A percentile compares a stretch with the other conserved stretches of the same genome.
Conservation (phyloP, 208 protist species). For the Crithidia sp. region DNA sequence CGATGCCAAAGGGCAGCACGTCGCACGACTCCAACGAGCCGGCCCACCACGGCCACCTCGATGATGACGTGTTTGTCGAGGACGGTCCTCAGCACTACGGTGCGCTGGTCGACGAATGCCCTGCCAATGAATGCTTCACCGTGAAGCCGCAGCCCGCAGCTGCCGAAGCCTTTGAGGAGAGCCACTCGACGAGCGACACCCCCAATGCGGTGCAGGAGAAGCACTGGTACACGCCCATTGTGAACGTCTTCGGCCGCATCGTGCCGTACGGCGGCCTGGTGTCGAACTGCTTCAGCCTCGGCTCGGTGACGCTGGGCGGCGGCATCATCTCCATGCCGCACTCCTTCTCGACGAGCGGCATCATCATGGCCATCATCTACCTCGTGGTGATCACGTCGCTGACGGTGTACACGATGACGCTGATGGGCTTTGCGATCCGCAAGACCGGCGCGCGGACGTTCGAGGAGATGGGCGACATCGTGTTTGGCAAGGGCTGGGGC, state of each 20-base stretch:
- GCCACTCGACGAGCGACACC: conserved; percentile 13
- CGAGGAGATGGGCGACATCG: conserved; percentile 49
- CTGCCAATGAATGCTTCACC: background rate
- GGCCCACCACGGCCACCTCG: background rate
- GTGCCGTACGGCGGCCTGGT: conserved; percentile 72
- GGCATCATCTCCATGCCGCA: conserved; percentile 72
- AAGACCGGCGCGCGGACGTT: conserved; percentile 56
- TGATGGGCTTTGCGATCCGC: conserved; percentile 43
- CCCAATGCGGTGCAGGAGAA: conserved; percentile 53
- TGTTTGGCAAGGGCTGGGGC: conserved; percentile 54
- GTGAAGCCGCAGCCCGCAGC: too few species aligned
- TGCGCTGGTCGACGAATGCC: background rate
- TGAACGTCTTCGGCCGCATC: conserved; percentile 45
- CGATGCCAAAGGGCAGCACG: background rate
- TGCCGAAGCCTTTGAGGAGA: background rate
- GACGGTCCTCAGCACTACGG: background rate
- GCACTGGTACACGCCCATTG: conserved; percentile 59
- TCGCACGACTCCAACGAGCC: background rate
- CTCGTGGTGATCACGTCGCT: conserved; percentile 56
- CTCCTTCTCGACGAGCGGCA: conserved; percentile 54
- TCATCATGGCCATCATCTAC: conserved; percentile 68
- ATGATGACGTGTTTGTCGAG: background rate
- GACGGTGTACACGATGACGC: conserved; percentile 62
- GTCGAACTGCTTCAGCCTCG: conserved; percentile 65
- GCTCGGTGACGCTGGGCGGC: conserved; percentile 62